These are phyloP conservation scores for Trichomonas gallinae DNA, from an alignment of 208 protist species.

Conservation along the genomic window DNA sequence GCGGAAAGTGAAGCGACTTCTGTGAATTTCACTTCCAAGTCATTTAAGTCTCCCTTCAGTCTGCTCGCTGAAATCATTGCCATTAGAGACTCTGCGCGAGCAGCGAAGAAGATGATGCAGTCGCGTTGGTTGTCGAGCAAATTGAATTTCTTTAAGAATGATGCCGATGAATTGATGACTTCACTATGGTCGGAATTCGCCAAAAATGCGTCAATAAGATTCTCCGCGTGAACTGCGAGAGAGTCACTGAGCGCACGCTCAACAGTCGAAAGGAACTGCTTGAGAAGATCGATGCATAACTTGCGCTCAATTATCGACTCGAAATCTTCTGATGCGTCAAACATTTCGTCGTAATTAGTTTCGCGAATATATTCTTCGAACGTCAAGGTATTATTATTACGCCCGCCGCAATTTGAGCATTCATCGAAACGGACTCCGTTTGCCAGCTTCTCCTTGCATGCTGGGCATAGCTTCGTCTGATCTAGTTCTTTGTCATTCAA, in stretches of 20 bases:
- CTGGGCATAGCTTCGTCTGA: neutral
- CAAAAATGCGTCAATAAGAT: neutral
- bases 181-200: neutral
- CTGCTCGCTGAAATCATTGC: neutral
- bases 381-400: neutral
- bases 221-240: neutral
- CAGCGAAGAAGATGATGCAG: neutral
- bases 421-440: neutral
- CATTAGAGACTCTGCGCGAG: neutral
- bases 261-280: neutral
- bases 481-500: neutral
- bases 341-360: neutral
- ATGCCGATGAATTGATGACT: neutral
- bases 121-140: neutral
- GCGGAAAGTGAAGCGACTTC: neutral
- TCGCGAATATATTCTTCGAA: neutral
- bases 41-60: neutral
- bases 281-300: neutral
- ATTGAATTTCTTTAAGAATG: neutral
- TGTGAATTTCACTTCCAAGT: neutral
- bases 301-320: neutral
- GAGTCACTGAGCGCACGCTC: neutral
- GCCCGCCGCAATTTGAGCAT: neutral
- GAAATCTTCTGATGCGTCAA: neutral
- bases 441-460: neutral